A percentile compares a stretch with the other conserved stretches of the same genome.
Evolutionary conservation across 768 basidiomycete genomes (phyloP).

Genomic region (Favolaschia claudopus): DNA sequence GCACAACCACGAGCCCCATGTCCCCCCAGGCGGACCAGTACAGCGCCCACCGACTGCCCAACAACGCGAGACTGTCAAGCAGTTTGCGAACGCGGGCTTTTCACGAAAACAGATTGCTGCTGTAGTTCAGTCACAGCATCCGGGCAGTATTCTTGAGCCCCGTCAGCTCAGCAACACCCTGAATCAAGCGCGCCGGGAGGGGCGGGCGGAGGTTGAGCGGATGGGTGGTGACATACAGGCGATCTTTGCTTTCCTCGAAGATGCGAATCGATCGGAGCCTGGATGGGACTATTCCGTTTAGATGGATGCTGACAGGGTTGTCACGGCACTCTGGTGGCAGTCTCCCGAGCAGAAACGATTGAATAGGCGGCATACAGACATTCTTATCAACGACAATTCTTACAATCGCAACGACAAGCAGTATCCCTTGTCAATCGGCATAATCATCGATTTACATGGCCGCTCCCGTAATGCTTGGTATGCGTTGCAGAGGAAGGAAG

Average conservation of each 20-base stretch:
- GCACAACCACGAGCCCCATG: slow-evolving; percentile 37
- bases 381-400: slow-evolving; percentile 42
- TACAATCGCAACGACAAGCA: slow-evolving; percentile 36
- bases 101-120: not conserved
- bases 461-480: slow-evolving; percentile 38
- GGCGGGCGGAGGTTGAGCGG: slow-evolving; percentile 21
- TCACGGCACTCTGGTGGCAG: slow-evolving; percentile 41
- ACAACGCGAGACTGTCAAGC: slow-evolving; percentile 20
- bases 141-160: slow-evolving; percentile 31
- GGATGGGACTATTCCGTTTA: slow-evolving; percentile 34
- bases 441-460: slow-evolving; percentile 37
- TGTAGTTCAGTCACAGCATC: slow-evolving; percentile 19
- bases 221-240: slow-evolving; percentile 39
- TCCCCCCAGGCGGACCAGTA: slow-evolving; percentile 27
- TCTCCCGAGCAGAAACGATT: slow-evolving; percentile 37
- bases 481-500: slow-evolving; percentile 34
- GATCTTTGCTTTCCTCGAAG: slow-evolving; percentile 31
- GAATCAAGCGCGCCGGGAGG: slow-evolving; percentile 24
- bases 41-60: slow-evolving; percentile 27
- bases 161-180: slow-evolving; percentile 42
- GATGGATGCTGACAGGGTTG: slow-evolving; percentile 23
- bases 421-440: slow-evolving; percentile 39
- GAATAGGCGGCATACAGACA: slow-evolving; percentile 31
- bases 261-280: slow-evolving; percentile 13
- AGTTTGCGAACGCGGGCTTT: slow-evolving; percentile 15